Conservation (phyloP, 2,329 filamentous ascomycete genomes). For the Ascochyta lentis region DNA sequence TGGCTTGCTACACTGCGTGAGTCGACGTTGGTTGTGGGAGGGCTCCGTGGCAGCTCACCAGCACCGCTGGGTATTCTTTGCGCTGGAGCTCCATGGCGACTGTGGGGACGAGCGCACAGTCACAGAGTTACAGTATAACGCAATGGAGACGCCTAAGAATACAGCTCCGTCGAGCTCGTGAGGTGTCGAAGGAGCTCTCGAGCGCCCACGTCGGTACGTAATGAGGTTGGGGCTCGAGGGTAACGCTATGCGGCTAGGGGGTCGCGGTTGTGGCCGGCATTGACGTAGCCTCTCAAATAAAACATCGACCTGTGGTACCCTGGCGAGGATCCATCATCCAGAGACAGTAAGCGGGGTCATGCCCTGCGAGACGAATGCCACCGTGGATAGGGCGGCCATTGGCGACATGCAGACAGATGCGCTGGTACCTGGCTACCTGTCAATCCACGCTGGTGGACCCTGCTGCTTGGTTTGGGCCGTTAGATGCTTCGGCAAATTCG, state of each 20-base stretch:
- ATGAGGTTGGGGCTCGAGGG: slow-evolving; percentile 14
- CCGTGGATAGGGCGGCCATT: slow-evolving; percentile 6
- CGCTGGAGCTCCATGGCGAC: slow-evolving; percentile 70
- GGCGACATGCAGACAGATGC: slow-evolving; percentile 5
- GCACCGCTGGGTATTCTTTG: slow-evolving; percentile 90
- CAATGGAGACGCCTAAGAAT: slow-evolving; percentile 12
- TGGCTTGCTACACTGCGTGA: slow-evolving; percentile 66
- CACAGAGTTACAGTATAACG: slow-evolving; percentile 14
- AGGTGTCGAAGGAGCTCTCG: slow-evolving; percentile 39
- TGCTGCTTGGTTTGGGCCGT: slow-evolving; percentile 18
- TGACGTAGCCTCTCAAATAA: slow-evolving; percentile 23
- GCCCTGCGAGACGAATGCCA: slow-evolving; percentile 2
- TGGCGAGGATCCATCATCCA: slow-evolving; percentile 9
- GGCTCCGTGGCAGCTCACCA: slow-evolving; percentile 65
- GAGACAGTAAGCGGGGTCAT: slow-evolving; percentile 3
- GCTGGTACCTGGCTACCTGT: slow-evolving; percentile 15
- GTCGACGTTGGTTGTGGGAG: slow-evolving; percentile 31
- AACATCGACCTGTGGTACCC: slow-evolving; percentile 10
- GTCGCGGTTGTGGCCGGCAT: slow-evolving; percentile 24
- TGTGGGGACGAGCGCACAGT: slow-evolving; percentile 37
- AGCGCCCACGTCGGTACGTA: slow-evolving; percentile 26
- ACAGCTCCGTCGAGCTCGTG: slow-evolving; percentile 30
- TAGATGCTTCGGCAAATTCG: slow-evolving; percentile 13
- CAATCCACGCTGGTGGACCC: slow-evolving; percentile 12
- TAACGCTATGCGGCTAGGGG: slow-evolving; percentile 12